A percentile compares a stretch with the other conserved stretches of the same genome.
phyloP scores from a whole-genome alignment of 768 basidiomycete species.

The Amanita polypyramis region DNA sequence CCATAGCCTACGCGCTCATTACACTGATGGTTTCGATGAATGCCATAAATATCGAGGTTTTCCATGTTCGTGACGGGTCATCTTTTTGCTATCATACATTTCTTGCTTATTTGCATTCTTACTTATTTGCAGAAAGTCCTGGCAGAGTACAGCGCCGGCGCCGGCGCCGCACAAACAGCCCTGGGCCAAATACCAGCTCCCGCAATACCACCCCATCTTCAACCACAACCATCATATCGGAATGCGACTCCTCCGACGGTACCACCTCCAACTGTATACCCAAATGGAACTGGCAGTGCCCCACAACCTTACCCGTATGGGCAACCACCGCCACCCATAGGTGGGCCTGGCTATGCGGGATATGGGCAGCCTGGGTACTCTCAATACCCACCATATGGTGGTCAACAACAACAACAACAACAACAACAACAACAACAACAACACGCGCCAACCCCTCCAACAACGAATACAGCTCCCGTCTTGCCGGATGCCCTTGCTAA shows the following conservation, averaged over 20 bases:
- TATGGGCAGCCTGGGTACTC: slow-evolving; percentile 12
- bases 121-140: slow-evolving; percentile 48
- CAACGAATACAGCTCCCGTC: slow-evolving; percentile 19
- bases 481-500: slow-evolving; percentile 45
- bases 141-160: slow-evolving; percentile 34
- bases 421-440: no score
- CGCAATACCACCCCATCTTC: slow-evolving; percentile 38
- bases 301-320: slow-evolving; percentile 15
- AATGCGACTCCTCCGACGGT: slow-evolving; percentile 23
- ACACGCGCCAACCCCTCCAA: slow-evolving; percentile 14
- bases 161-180: slow-evolving; percentile 17
- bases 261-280: slow-evolving; percentile 11
- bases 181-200: slow-evolving; percentile 24
- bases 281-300: slow-evolving; percentile 5
- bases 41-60: slow-evolving; percentile 63
- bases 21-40: slow-evolving; percentile 71
- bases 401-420: no score
- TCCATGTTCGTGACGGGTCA: slow-evolving; percentile 38
- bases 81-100: not conserved
- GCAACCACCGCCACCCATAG: slow-evolving; percentile 6
- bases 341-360: slow-evolving; percentile 1
- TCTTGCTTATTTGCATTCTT: slow-evolving; percentile 4
- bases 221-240: slow-evolving; percentile 19
- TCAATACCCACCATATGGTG: slow-evolving; percentile 16
- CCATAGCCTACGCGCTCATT: slow-evolving; percentile 69